Percentiles rank a stretch among this genome's conserved stretches.
These are phyloP conservation scores for Crotalaria pallida DNA, from an alignment of 306 rosid species.

Conservation along the genomic window DNA sequence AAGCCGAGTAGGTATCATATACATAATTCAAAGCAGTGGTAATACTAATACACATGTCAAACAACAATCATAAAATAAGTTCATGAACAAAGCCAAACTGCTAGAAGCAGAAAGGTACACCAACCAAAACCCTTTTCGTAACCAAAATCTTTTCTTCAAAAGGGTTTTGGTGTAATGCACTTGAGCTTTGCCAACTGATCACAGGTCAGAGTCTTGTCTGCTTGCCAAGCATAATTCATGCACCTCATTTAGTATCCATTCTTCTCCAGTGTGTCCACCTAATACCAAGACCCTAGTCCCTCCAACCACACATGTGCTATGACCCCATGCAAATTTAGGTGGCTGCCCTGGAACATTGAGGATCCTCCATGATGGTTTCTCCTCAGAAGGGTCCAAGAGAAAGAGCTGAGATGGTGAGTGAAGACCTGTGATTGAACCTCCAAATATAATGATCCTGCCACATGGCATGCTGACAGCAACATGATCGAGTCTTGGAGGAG, in stretches of 20 bases:
- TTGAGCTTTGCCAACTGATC: conserved; percentile 2
- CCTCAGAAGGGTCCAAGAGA: conserved; percentile 93
- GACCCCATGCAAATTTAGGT: conserved; percentile 98
- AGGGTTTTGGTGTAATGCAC: background rate
- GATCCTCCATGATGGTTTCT: conserved; percentile 95
- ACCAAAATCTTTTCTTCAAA: conserved; percentile 23
- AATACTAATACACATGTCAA: conserved; percentile 10
- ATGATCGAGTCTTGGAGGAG: conserved; percentile 93
- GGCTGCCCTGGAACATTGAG: conserved; percentile 93
- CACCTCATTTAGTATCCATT: conserved; percentile 95
- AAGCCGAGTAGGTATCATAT: background rate
- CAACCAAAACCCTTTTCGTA: background rate
- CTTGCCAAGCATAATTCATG: conserved; percentile 93
- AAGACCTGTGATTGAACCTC: conserved; percentile 91
- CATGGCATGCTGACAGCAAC: conserved; percentile 99
- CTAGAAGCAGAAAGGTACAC: conserved; percentile 4
- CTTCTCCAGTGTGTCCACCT: conserved; percentile 97
- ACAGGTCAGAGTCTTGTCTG: conserved; percentile 62
- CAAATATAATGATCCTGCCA: conserved; percentile 87
- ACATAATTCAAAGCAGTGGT: background rate
- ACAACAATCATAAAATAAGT: conserved; percentile 17
- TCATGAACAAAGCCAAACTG: conserved; percentile 31
- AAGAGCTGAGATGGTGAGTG: conserved; percentile 97
- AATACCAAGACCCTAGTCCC: conserved; percentile 90
- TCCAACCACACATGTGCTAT: conserved; percentile 94